phyloP scores from a whole-genome alignment of 352 stramenopile species.

The Phytophthora syringae region DNA sequence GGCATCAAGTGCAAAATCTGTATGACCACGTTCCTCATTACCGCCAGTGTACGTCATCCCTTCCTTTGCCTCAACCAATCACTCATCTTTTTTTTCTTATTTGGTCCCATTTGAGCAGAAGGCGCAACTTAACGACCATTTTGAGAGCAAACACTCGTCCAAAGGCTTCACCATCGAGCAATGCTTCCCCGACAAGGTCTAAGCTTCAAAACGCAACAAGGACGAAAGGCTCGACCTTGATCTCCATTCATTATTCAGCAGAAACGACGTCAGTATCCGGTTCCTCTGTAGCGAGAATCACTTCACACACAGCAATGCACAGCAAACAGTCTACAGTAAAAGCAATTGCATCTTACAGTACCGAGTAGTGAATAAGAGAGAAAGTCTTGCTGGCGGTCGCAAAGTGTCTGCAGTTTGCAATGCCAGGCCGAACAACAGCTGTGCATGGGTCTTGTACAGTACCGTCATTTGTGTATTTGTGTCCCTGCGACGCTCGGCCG shows the following conservation, averaged over 20 bases:
- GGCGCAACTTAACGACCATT: constrained; percentile 82
- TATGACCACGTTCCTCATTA: constrained; percentile 89
- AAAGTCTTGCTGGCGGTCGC: neutral
- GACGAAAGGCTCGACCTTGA: neutral
- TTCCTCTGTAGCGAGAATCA: neutral
- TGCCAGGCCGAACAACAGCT: constrained; percentile 13
- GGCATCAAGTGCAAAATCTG: constrained; percentile 91
- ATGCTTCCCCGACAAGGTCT: constrained; percentile 60
- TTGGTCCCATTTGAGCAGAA: constrained; percentile 39
- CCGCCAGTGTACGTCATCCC: constrained; percentile 64
- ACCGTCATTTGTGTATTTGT: neutral
- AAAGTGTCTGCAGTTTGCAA: constrained; percentile 8
- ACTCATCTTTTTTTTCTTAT: neutral
- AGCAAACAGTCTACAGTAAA: too few relatives aligned
- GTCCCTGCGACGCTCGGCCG: constrained; percentile 9
- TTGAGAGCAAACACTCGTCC: constrained; percentile 76
- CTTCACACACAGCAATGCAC: neutral
- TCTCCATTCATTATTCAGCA: constrained; percentile 3
- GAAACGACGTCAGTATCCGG: neutral
- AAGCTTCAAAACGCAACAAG: constrained; percentile 1
- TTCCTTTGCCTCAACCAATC: neutral
- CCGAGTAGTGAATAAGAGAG: neutral
- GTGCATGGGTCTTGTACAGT: too few relatives aligned
- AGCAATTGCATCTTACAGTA: neutral
- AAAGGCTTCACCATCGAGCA: constrained; percentile 83